Base-by-base conservation (phyloP, 345 rosid species). In the Noccaea bulbosa region DNA sequence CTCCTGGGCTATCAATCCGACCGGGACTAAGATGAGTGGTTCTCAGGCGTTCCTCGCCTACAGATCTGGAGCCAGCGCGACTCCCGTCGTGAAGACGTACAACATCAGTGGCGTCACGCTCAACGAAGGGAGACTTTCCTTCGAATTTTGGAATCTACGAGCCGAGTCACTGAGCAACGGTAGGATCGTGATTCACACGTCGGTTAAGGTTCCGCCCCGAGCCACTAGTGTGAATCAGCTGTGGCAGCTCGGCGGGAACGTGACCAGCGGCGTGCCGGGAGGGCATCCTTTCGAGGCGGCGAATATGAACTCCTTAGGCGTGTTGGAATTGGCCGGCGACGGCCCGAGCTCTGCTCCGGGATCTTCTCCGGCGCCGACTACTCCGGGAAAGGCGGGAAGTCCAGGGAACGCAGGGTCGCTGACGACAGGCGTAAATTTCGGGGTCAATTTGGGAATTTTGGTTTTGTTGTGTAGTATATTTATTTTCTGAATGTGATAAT, bases 1-100 rank as follows among this genome's bases (percentile, higher is more conserved):
- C 63, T 79, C 88, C 12, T 93, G 97, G 98, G 98, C 82, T 12
- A 77, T 93, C 52, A 93, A 93, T 50, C 97, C 88, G 3, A 81
- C 76, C n/a, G 78, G 15, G 4, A 50, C 54, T 5, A 81, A 77
- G 30, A 93, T 93, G 98, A 1, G 0, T 0, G 98, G 97, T 9
- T 64, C 89, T 15, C 98, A 93, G 73, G 79, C 91, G 0, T 71
- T 93, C 37, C 22, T 90, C 5, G 96, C 96, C 20, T 51, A 79
- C 56, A 85, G 78, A 75, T 71, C 83, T 39, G 45, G 64, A 58
- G 70, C 78, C 53, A 43, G 51, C 7, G 53, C 5, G 0, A 15
- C 43, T 54, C 20, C 77, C 2, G 63, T 58, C n/a, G 81, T 82
- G 62, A 82, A 49, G 58, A 87, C 91, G 7, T 91, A 80, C 79